Conservation (phyloP, 176 grass and related monocot genomes). For the Luzula sylvatica region DNA sequence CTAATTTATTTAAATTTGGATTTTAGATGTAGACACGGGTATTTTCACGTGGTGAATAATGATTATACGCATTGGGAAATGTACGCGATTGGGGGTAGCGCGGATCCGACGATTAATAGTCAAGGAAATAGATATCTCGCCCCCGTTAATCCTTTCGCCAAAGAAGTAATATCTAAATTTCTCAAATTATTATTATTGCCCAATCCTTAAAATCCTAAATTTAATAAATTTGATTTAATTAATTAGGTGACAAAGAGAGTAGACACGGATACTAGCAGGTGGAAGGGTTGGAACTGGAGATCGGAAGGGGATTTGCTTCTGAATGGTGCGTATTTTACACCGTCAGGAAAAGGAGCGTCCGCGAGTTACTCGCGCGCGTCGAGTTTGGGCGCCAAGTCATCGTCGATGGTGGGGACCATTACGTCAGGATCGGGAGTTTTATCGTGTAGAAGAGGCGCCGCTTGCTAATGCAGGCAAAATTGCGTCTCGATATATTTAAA, state of each 20-base stretch:
- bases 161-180: slow-evolving; percentile 24
- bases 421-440: slow-evolving; percentile 44
- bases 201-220: too few species aligned
- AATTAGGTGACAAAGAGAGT: slow-evolving; percentile 72
- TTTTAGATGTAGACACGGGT: slow-evolving; percentile 33
- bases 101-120: slow-evolving; percentile 38
- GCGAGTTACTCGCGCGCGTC: slow-evolving; percentile 75
- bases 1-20: neutral
- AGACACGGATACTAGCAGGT: slow-evolving; percentile 23
- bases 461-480: slow-evolving; percentile 34
- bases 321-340: slow-evolving; percentile 78
- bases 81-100: slow-evolving; percentile 40
- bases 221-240: neutral
- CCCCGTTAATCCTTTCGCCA: slow-evolving; percentile 20
- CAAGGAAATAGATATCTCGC: slow-evolving; percentile 41
- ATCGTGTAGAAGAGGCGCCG: slow-evolving; percentile 29
- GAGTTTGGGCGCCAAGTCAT: slow-evolving; percentile 80
- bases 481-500: slow-evolving; percentile 38
- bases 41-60: slow-evolving; percentile 41
- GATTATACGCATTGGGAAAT: slow-evolving; percentile 44
- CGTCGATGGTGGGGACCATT: slow-evolving; percentile 71
- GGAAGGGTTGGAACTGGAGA: slow-evolving; percentile 90
- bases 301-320: slow-evolving; percentile 72
- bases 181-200: too few species aligned
- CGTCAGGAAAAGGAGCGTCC: slow-evolving; percentile 54